A percentile compares a stretch with the other conserved stretches of the same genome.
Evolutionary conservation across 1,284 basidiomycete genomes (phyloP).

Genomic region (Crepidotus sp.): DNA sequence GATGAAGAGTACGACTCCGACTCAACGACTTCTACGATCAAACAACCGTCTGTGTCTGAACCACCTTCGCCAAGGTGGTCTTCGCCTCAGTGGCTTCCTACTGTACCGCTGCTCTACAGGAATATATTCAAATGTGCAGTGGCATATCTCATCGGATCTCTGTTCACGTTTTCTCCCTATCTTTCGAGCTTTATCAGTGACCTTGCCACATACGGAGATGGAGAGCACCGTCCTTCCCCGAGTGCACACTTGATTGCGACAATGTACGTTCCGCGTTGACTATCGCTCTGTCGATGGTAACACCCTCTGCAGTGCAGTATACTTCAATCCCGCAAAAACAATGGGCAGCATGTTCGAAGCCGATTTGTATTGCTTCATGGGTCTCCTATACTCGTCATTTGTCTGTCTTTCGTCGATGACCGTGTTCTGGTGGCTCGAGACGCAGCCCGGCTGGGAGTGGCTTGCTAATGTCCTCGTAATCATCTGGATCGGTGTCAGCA

Average conservation of each 20-base stretch:
- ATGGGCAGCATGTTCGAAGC: conserved; percentile 88
- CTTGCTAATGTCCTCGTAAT: conserved; percentile 62
- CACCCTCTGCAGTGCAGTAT: conserved; percentile 50
- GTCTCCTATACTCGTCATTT: conserved; percentile 62
- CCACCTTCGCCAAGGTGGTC: conserved; percentile 12
- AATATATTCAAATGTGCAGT: conserved; percentile 88
- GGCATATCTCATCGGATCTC: conserved; percentile 82
- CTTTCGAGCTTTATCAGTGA: conserved; percentile 58
- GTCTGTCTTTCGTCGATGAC: conserved; percentile 73
- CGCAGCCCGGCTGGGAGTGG: conserved; percentile 58
- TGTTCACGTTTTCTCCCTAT: conserved; percentile 85
- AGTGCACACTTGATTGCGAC: conserved; percentile 89
- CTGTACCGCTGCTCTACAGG: conserved; percentile 44
- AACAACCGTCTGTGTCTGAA: conserved; percentile 6
- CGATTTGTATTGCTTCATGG: conserved; percentile 68
- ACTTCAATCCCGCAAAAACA: conserved; percentile 81
- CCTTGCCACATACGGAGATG: conserved; percentile 44
- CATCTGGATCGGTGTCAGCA: conserved; percentile 74
- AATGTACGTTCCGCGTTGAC: conserved; percentile 43
- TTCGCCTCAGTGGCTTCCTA: conserved; percentile 19
- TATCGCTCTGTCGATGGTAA: conserved; percentile 6
- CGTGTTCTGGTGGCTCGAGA: conserved; percentile 72
- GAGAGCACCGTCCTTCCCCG: conserved; percentile 47
- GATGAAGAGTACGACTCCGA: conserved; percentile 27
- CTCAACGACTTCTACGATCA: conserved; percentile 15